phyloP scores from a whole-genome alignment of 805 yeast genomes.

The Lipomyces mesembrius region DNA sequence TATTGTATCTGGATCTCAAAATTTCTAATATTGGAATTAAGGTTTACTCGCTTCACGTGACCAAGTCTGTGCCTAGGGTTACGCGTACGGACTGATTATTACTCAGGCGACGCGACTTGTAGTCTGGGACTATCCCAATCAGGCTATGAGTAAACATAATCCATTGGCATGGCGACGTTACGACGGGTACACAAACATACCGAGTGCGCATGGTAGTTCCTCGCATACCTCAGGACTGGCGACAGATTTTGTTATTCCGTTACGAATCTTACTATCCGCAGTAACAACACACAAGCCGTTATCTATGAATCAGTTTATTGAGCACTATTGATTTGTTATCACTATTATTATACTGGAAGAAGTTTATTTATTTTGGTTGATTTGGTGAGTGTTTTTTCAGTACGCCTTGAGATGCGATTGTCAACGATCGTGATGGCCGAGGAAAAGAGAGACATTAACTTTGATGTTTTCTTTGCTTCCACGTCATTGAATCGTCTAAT shows the following conservation, averaged over 20 bases:
- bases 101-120: neutral
- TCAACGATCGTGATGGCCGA: neutral
- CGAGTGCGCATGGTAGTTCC: neutral
- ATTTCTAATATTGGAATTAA: neutral
- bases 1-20: neutral
- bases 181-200: neutral
- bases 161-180: constrained; percentile 29
- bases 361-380: neutral
- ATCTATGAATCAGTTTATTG: neutral
- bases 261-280: neutral
- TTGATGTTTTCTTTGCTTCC: neutral
- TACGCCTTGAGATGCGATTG: neutral
- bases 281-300: neutral
- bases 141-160: constrained; percentile 12
- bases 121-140: neutral
- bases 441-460: neutral
- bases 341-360: neutral
- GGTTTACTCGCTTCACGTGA: neutral
- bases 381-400: neutral
- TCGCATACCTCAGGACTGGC: neutral
- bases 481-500: neutral
- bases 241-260: neutral
- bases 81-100: neutral
- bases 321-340: neutral
- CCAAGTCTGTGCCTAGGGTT: neutral